A percentile compares a stretch with the other conserved stretches of the same genome.
These are phyloP conservation scores for Trichoderma sp. DNA, from an alignment of 2,329 filamentous ascomycete species.

Conservation along the genomic window DNA sequence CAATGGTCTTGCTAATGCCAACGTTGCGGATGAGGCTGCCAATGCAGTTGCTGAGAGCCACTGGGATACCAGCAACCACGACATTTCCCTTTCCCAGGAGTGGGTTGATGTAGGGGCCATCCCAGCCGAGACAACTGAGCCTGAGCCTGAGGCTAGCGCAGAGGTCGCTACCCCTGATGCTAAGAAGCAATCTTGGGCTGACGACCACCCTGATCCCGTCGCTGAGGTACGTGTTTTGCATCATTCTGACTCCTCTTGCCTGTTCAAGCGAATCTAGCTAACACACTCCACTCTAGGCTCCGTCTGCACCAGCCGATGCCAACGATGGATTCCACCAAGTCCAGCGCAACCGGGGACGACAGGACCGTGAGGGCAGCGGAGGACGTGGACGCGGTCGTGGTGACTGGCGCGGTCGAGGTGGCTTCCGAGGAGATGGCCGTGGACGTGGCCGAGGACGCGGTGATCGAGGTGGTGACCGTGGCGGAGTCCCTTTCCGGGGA, in stretches of 20 bases:
- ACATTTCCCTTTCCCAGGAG: conserved; percentile 55
- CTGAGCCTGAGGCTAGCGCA: conserved; percentile 55
- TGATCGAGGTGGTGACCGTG: conserved; percentile 38
- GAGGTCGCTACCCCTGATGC: conserved; percentile 37
- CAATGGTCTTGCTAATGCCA: conserved; percentile 49
- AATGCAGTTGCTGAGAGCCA: conserved; percentile 64
- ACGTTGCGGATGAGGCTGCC: conserved; percentile 51
- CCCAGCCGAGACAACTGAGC: conserved; percentile 70
- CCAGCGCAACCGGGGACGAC: conserved; percentile 57
- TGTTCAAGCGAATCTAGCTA: background rate
- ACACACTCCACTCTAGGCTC: conserved; percentile 26
- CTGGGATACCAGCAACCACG: conserved; percentile 55
- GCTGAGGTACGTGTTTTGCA: conserved; percentile 40
- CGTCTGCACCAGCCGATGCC: conserved; percentile 41
- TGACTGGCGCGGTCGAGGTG: conserved; percentile 52
- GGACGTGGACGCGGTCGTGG: conserved; percentile 47
- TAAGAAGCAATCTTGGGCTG: conserved; percentile 73
- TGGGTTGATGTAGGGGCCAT: conserved; percentile 67
- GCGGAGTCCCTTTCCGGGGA: conserved; percentile 36
- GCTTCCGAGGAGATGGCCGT: conserved; percentile 48
- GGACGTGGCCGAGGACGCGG: conserved; percentile 38
- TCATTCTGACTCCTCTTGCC: background rate
- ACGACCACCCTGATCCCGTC: conserved; percentile 64
- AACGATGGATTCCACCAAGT: conserved; percentile 74
- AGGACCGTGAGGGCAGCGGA: conserved; percentile 50